A percentile compares a stretch with the other conserved stretches of the same genome.
Evolutionary conservation across 306 rosid genomes (phyloP).

Genomic region (Cicer judaicum): DNA sequence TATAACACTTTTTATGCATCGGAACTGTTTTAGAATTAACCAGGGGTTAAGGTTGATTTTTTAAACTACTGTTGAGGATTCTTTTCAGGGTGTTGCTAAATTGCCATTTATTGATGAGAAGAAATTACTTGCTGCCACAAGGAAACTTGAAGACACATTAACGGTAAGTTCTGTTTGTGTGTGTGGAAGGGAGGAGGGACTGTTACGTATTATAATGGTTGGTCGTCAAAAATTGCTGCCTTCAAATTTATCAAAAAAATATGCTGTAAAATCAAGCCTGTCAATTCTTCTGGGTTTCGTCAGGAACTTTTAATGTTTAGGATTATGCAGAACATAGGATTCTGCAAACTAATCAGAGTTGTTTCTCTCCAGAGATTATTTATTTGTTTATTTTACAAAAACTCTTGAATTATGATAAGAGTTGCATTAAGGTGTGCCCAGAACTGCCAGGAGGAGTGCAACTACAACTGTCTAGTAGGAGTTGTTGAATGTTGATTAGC

Average conservation of each 20-base stretch:
- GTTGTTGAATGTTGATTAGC: conserved; percentile 27
- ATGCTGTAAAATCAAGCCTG: conserved; percentile 24
- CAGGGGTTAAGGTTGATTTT: conserved; percentile 12
- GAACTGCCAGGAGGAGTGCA: conserved; percentile 20
- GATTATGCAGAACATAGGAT: conserved; percentile 16
- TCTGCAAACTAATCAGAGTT: conserved; percentile 5
- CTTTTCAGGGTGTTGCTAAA: conserved; percentile 87
- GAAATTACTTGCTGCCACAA: conserved; percentile 78
- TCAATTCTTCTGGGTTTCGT: background rate
- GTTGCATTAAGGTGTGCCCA: conserved; percentile 36
- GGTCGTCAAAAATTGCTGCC: conserved; percentile 21
- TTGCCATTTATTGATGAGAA: conserved; percentile 93
- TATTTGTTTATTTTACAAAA: conserved; percentile 24
- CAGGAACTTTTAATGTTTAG: conserved; percentile 13
- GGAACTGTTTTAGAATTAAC: conserved; percentile 15
- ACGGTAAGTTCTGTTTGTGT: conserved; percentile 49
- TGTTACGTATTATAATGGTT: background rate
- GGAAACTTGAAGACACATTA: conserved; percentile 83
- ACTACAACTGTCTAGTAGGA: conserved; percentile 35
- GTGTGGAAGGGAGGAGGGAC: conserved; percentile 11
- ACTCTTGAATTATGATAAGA: conserved; percentile 25
- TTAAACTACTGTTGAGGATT: conserved; percentile 34
- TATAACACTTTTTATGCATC: conserved; percentile 21
- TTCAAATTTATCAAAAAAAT: conserved; percentile 37
- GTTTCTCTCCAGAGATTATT: conserved; percentile 15